phyloP scores from a whole-genome alignment of 768 basidiomycete genomes.

The Phaeotremella skinneri region DNA sequence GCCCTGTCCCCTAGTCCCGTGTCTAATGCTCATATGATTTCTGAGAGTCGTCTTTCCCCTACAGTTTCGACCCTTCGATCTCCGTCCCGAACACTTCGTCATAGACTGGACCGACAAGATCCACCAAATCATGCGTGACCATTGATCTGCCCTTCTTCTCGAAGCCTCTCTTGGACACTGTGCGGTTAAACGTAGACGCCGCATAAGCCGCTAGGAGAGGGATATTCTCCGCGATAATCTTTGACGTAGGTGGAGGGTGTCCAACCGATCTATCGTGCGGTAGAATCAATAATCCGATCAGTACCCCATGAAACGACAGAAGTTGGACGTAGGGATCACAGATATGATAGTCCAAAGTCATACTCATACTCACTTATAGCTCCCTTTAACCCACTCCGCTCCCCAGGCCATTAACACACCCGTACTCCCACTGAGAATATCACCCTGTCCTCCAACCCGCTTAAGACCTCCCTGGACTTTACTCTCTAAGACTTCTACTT shows the following conservation, averaged over 20 bases:
- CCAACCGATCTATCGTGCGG: slow-evolving; percentile 45
- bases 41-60: background rate
- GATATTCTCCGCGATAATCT: slow-evolving; percentile 55
- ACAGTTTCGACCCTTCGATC: background rate
- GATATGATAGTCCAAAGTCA: no score
- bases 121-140: slow-evolving; percentile 73
- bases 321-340: no score
- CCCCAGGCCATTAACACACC: slow-evolving; percentile 94
- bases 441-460: slow-evolving; percentile 94
- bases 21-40: no score
- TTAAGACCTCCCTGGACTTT: slow-evolving; percentile 78
- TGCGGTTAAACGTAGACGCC: slow-evolving; percentile 83
- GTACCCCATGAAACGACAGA: background rate
- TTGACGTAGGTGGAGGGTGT: slow-evolving; percentile 41
- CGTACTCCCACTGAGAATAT: slow-evolving; percentile 81
- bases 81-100: slow-evolving; percentile 63
- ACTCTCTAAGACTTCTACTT: slow-evolving; percentile 61
- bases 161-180: slow-evolving; percentile 74
- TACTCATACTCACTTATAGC: slow-evolving; percentile 64
- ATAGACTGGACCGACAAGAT: slow-evolving; percentile 65
- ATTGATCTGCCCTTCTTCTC: slow-evolving; percentile 71
- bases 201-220: slow-evolving; percentile 82
- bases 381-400: slow-evolving; percentile 82
- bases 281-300: slow-evolving; percentile 8
- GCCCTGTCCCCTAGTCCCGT: no score